Conservation (phyloP, 2,329 filamentous ascomycete genomes). For the Tolypocladium amazonense region DNA sequence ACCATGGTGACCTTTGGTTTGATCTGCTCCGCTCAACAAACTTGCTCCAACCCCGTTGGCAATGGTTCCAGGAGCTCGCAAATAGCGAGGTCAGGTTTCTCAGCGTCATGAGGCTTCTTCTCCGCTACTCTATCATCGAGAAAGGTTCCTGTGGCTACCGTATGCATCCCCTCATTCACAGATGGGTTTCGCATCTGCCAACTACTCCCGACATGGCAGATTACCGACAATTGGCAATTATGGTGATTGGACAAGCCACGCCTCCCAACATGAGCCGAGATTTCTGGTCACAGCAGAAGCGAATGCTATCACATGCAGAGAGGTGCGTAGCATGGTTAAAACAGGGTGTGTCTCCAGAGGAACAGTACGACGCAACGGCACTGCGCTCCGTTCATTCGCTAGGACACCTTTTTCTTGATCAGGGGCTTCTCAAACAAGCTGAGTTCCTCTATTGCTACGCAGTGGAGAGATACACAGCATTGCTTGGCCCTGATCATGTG, state of each 20-base stretch:
- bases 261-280: background rate
- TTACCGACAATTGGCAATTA: background rate
- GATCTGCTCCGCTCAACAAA: background rate
- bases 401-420: too few relatives aligned
- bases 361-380: background rate
- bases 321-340: background rate
- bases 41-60: background rate
- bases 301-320: background rate
- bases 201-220: background rate
- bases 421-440: too few relatives aligned
- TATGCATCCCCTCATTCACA: background rate
- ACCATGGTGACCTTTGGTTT: background rate
- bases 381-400: background rate
- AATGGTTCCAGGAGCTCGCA: background rate
- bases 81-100: background rate
- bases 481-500: too few relatives aligned
- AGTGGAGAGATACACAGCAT: too few relatives aligned
- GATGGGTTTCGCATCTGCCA: background rate
- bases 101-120: background rate
- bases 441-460: too few relatives aligned
- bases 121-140: background rate
- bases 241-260: background rate
- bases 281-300: background rate
- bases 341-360: background rate
- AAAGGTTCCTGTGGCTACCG: background rate